Percentiles rank a stretch among this genome's conserved stretches.
These are phyloP conservation scores for Verticillium dahliae DNA, from an alignment of 2,329 filamentous ascomycete species.

Conservation along the genomic window DNA sequence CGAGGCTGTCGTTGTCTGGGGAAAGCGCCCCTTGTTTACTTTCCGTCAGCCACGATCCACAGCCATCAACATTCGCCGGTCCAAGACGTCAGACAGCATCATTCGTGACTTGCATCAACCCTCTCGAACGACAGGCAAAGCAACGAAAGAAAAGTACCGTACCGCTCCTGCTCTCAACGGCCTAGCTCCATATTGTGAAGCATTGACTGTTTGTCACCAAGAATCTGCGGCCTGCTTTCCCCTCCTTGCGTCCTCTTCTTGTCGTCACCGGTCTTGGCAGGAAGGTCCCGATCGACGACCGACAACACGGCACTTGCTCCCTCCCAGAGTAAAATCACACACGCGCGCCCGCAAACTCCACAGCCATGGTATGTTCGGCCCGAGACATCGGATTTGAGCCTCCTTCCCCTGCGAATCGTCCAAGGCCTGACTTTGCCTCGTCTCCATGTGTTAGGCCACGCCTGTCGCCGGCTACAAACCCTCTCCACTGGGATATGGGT, in stretches of 20 bases:
- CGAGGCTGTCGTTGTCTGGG: conserved; percentile 18
- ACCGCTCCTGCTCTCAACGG: too few relatives aligned
- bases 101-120: background rate
- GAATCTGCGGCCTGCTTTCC: too few relatives aligned
- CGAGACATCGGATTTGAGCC: background rate
- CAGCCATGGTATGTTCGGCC: conserved; percentile 2
- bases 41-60: background rate
- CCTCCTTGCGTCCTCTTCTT: background rate
- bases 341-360: background rate
- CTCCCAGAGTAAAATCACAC: too few relatives aligned
- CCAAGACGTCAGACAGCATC: background rate
- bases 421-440: conserved; percentile 1
- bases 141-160: background rate
- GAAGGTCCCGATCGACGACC: background rate
- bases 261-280: conserved; percentile 1
- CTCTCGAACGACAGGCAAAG: background rate
- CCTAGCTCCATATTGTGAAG: too few relatives aligned
- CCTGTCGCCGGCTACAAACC: conserved; percentile 56
- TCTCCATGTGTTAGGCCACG: conserved; percentile 34
- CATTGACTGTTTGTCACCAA: too few relatives aligned
- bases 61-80: background rate
- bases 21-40: conserved; percentile 9
- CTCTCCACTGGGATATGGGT: conserved; percentile 65
- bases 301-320: background rate
- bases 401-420: background rate